phyloP scores from a whole-genome alignment of 176 grass and related monocot genomes.

The Luzula sylvatica region DNA sequence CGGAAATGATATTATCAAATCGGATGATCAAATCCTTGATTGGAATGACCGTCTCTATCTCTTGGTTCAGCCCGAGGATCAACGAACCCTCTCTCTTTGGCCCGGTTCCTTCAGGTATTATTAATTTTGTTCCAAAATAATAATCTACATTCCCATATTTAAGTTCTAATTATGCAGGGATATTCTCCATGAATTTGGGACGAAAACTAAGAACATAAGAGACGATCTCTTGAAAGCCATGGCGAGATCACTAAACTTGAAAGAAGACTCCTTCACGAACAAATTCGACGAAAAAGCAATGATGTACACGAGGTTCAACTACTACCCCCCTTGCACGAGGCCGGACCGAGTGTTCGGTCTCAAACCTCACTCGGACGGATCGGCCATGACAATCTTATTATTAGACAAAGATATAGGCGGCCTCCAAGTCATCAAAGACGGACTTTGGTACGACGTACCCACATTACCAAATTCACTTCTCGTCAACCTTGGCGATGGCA shows the following conservation, averaged over 20 bases:
- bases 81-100: slow-evolving; percentile 33
- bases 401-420: slow-evolving; percentile 37
- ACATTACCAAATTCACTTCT: slow-evolving; percentile 25
- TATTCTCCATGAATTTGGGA: no score
- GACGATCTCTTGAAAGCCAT: slow-evolving; percentile 20
- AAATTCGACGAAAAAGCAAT: slow-evolving; percentile 2
- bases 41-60: slow-evolving; percentile 48
- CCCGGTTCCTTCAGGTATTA: slow-evolving; percentile 36
- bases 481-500: slow-evolving; percentile 34
- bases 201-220: no score
- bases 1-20: slow-evolving; percentile 26
- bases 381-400: slow-evolving; percentile 41
- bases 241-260: slow-evolving; percentile 13
- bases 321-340: slow-evolving; percentile 39
- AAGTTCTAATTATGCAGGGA: no score
- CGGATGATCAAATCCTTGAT: slow-evolving; percentile 32
- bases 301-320: slow-evolving; percentile 29
- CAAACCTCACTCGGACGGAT: slow-evolving; percentile 60
- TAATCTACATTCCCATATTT: no score
- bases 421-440: slow-evolving; percentile 32
- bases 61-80: slow-evolving; percentile 32
- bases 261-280: no score
- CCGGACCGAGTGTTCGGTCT: slow-evolving; percentile 50
- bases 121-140: no score
- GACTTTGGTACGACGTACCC: slow-evolving; percentile 30